A percentile compares a stretch with the other conserved stretches of the same genome.
Conservation (phyloP, 208 protist genomes). For the Acanthamoeba divionensis region DNA sequence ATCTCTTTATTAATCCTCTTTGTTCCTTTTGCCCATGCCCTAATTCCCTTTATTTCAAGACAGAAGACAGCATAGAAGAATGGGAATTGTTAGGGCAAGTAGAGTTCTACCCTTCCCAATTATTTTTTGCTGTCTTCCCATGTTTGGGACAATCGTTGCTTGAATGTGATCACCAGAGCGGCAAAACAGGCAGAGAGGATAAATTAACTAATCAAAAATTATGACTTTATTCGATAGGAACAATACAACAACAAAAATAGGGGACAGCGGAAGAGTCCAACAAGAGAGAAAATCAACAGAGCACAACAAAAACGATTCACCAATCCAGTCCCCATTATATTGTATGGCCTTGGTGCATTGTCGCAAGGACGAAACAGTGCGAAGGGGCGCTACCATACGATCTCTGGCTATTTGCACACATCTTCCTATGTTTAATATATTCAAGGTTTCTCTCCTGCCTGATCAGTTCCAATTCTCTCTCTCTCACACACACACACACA, state of each 20-base stretch:
- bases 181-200: no score
- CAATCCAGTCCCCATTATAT: not conserved
- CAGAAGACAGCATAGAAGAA: not conserved
- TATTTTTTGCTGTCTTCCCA: no score
- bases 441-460: not conserved
- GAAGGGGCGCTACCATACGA: constrained; percentile 32
- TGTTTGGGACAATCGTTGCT: no score
- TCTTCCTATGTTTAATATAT: constrained; percentile 39
- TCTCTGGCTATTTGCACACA: constrained; percentile 20
- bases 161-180: no score
- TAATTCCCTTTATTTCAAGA: no score
- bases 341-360: constrained; percentile 45
- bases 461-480: not conserved
- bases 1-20: no score
- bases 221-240: no score
- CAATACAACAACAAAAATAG: not conserved
- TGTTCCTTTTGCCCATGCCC: no score
- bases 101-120: no score
- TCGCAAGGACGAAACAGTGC: constrained; percentile 40
- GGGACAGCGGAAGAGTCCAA: not conserved
- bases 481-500: no score
- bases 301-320: not conserved
- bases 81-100: constrained; percentile 19
- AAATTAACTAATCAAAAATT: no score
- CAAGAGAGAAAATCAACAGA: not conserved